Conservation (phyloP, 2,329 filamentous ascomycete genomes). For the Clonostachys solani region DNA sequence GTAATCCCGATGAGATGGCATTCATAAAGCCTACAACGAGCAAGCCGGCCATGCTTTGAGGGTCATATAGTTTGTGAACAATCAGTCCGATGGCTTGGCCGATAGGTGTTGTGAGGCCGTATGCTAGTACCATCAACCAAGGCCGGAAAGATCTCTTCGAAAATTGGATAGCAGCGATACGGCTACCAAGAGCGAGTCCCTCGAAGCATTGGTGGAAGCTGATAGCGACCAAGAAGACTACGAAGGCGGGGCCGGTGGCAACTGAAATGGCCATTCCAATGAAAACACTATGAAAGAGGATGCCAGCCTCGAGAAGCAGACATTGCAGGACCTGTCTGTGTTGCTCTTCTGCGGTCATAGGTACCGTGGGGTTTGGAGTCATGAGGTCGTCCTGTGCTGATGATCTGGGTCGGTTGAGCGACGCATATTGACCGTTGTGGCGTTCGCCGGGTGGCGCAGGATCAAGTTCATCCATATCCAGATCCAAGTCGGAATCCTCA, state of each 20-base stretch:
- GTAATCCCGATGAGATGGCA: conserved; percentile 73
- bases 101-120: conserved; percentile 73
- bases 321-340: conserved; percentile 71
- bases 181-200: conserved; percentile 78
- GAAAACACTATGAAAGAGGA: conserved; percentile 81
- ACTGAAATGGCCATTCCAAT: conserved; percentile 86
- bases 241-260: conserved; percentile 72
- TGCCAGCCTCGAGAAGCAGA: conserved; percentile 75
- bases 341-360: conserved; percentile 47
- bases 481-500: conserved; percentile 52
- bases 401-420: conserved; percentile 13
- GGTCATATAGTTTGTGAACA: conserved; percentile 77
- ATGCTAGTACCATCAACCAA: conserved; percentile 78
- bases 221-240: conserved; percentile 77
- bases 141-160: conserved; percentile 69
- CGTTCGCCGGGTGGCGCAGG: conserved; percentile 21
- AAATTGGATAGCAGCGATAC: conserved; percentile 81
- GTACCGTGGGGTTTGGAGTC: not conserved
- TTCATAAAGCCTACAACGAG: conserved; percentile 87
- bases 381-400: conserved; percentile 6
- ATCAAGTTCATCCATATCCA: conserved; percentile 59
- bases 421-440: conserved; percentile 21
- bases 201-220: conserved; percentile 87
- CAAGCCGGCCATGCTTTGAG: conserved; percentile 69
- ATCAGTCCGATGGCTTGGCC: conserved; percentile 79